Base-by-base conservation (phyloP, 805 yeast species). In the Ogataea glucozyma region DNA sequence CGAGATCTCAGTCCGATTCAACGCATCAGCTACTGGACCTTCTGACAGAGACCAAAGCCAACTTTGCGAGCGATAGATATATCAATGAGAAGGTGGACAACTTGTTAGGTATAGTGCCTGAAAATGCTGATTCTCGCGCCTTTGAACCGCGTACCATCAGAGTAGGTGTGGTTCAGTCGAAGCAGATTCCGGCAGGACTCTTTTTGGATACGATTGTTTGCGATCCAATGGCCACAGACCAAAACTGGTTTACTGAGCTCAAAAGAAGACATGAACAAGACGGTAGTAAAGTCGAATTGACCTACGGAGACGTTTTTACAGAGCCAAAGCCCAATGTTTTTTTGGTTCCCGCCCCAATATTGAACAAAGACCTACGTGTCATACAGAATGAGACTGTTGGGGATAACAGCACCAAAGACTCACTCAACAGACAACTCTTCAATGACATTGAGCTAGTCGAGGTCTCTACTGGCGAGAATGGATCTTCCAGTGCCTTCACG, bases 391-490 rank as follows among this genome's bases (percentile, higher is more conserved):
- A 52, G 11, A 49, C 58, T n/a, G 38, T 49, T 1, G 62, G 60
- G 10, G 57, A 51, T 29, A 48, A 55, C 23, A 40, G 38, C 7
- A 35, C 54, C 8, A 44, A 46, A 16, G 31, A 36, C 3, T 21
- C 39, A 8, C 36, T 61, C 12, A 44, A 51, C 8, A 48, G 59
- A 38, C 54, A 51, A 1, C 17, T 53, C 14, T 61, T 63, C 40
- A 61, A 64, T 44, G 53, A 61, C 31, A 40, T 64, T 8, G 64
- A 64, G 31, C 48, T 65, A 20, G 31, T 60, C 17, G 67, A 64
- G 38, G 53, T 65, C 16, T 14, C 21, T 6, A 6, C 11, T 6
- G 26, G 6, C 22, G 13, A 7, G 10, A 9, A 47, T 6, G n/a
- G n/a, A n/a, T n/a, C n/a, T n/a, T n/a, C n/a, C n/a, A n/a, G n/a